A percentile compares a stretch with the other conserved stretches of the same genome.
phyloP scores from a whole-genome alignment of 2,329 filamentous ascomycete genomes.

The Aspergillus uvarum region DNA sequence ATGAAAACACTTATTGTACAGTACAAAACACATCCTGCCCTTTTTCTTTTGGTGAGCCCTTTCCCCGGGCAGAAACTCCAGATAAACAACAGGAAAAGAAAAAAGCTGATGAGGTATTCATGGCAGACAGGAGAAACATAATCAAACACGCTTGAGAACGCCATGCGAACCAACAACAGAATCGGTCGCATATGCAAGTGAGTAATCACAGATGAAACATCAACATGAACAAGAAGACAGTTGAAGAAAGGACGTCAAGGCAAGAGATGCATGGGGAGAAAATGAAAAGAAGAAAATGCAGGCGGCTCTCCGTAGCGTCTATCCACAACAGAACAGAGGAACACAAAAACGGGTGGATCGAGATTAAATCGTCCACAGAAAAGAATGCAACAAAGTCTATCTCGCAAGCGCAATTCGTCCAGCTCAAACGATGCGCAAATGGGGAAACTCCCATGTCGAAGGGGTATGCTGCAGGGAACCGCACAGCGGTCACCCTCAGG shows the following conservation, averaged over 20 bases:
- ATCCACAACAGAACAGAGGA: too few relatives aligned
- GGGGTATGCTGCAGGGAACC: conserved; percentile 9
- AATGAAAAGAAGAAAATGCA: neutral
- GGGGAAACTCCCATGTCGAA: neutral
- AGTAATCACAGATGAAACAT: neutral
- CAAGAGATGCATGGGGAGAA: neutral
- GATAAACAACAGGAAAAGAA: neutral
- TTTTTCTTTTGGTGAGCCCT: neutral
- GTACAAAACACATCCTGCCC: conserved; percentile 2
- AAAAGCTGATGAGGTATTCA: neutral
- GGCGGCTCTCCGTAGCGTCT: too few relatives aligned
- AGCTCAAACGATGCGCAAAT: conserved; percentile 9
- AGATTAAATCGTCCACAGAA: neutral
- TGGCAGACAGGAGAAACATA: conserved; percentile 4
- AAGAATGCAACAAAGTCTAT: conserved; percentile 11
- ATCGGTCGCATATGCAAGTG: conserved; percentile 4
- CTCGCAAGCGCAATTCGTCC: conserved; percentile 8
- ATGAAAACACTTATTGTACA: conserved; percentile 5
- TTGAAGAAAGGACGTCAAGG: neutral
- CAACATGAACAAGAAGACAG: neutral
- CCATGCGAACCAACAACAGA: neutral
- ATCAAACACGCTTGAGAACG: conserved; percentile 1
- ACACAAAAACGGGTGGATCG: neutral
- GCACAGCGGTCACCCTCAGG: conserved; percentile 17
- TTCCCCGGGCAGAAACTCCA: neutral